These are phyloP conservation scores for Lactarius hatsudake DNA, from an alignment of 768 basidiomycete species.

Conservation along the genomic window DNA sequence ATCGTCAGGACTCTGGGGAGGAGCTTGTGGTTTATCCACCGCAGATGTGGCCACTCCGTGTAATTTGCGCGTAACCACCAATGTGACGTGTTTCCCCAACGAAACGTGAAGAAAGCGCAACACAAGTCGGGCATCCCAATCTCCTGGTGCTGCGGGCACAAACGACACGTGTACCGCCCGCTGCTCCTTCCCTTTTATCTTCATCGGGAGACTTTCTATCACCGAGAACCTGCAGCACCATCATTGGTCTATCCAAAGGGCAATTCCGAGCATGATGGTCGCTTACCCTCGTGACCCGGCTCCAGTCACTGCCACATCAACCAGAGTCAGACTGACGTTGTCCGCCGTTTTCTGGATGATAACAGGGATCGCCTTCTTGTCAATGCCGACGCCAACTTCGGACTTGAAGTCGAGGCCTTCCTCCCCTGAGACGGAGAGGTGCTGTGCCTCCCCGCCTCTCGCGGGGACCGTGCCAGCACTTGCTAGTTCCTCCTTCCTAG, in stretches of 20 bases:
- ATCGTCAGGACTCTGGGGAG: neutral
- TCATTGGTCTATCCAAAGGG: neutral
- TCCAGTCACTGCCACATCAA: neutral
- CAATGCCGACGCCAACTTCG: too few species aligned
- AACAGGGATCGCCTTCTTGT: neutral
- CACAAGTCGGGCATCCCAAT: neutral
- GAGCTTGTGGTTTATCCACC: neutral
- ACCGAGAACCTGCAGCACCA: neutral
- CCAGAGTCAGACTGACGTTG: neutral
- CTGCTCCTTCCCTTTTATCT: neutral
- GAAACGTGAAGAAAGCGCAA: neutral
- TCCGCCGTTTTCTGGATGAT: neutral
- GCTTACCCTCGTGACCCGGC: neutral
- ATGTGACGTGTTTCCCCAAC: neutral
- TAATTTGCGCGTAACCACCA: neutral
- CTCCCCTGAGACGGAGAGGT: neutral
- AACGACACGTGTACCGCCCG: neutral
- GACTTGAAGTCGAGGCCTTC: neutral
- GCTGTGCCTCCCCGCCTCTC: neutral
- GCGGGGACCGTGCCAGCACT: neutral
- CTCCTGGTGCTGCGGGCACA: neutral
- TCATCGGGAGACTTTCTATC: neutral
- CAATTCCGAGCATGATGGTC: neutral
- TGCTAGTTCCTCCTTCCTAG: neutral
- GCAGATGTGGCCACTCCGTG: conserved; percentile 1